Evolutionary conservation across 345 rosid species (phyloP).

Genomic region (Brassica napus): DNA sequence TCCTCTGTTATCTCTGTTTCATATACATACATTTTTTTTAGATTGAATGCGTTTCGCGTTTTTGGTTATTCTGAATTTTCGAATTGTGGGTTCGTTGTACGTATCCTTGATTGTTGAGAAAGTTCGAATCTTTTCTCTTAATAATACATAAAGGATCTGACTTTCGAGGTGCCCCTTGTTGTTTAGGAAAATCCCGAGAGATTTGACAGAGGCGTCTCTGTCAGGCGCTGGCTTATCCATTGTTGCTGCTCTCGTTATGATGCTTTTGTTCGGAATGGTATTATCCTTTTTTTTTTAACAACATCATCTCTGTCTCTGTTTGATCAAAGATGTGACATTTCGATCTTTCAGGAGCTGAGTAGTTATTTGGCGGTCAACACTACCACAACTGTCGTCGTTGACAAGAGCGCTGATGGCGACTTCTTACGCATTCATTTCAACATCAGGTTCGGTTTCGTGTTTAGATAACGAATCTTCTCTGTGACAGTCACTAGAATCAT

Average conservation of each 20-base stretch:
- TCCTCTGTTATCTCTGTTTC: neutral
- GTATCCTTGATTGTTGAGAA: constrained; percentile 3
- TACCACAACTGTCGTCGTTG: constrained; percentile 82
- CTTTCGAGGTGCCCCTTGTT: neutral
- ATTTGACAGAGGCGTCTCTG: constrained; percentile 96
- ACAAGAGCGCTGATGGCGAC: constrained; percentile 90
- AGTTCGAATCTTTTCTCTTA: neutral
- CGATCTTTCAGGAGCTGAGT: constrained; percentile 66
- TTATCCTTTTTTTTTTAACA: neutral
- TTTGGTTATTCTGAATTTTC: neutral
- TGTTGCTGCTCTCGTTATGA: constrained; percentile 78
- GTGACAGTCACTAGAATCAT: neutral
- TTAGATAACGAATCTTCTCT: neutral
- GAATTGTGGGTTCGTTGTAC: too few relatives aligned
- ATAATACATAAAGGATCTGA: neutral
- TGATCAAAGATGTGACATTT: constrained; percentile 2
- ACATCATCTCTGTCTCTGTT: neutral
- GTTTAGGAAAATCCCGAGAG: constrained; percentile 96
- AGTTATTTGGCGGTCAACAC: constrained; percentile 73
- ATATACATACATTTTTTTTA: neutral
- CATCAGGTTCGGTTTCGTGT: constrained; percentile 52
- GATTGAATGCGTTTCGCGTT: neutral
- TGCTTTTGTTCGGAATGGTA: constrained; percentile 99
- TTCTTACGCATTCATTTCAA: constrained; percentile 92
- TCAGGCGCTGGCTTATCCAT: constrained; percentile 98